Evolutionary conservation across 768 basidiomycete species (phyloP).

Genomic region (Flagelloscypha sp.): DNA sequence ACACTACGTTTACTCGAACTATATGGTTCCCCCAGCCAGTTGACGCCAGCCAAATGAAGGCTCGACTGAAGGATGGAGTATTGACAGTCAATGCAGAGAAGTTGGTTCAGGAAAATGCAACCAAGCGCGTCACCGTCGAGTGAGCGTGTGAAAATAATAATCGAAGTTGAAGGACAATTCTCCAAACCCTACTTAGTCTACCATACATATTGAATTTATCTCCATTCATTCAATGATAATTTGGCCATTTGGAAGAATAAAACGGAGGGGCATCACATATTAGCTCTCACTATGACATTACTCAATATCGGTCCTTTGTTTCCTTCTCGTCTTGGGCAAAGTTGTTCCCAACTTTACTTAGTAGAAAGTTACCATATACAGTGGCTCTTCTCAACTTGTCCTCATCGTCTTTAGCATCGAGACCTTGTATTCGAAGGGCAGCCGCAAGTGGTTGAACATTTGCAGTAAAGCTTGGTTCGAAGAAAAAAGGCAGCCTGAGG

Average conservation of each 20-base stretch:
- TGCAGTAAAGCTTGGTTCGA: constrained; percentile 82
- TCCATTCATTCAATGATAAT: no score
- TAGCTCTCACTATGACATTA: no score
- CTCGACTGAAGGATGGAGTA: constrained; percentile 62
- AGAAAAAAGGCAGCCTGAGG: constrained; percentile 82
- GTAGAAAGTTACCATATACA: constrained; percentile 73
- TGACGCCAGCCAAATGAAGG: constrained; percentile 48
- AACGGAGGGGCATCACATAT: no score
- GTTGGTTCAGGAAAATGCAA: no score
- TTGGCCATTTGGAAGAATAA: no score
- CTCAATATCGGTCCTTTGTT: constrained; percentile 1
- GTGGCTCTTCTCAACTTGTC: constrained; percentile 10
- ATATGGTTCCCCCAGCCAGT: constrained; percentile 63
- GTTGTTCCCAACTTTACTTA: constrained; percentile 65
- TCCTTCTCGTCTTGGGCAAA: constrained; percentile 40
- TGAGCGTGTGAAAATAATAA: no score
- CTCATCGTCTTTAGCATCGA: constrained; percentile 11
- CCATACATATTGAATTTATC: no score
- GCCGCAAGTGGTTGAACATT: constrained; percentile 56
- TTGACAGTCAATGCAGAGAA: constrained; percentile 59
- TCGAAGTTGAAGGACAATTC: no score
- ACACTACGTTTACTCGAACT: constrained; percentile 54
- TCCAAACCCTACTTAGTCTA: no score
- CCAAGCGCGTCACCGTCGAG: no score
- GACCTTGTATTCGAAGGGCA: constrained; percentile 38